phyloP scores from a whole-genome alignment of 176 grass and related monocot genomes.

The Paspalum notatum region DNA sequence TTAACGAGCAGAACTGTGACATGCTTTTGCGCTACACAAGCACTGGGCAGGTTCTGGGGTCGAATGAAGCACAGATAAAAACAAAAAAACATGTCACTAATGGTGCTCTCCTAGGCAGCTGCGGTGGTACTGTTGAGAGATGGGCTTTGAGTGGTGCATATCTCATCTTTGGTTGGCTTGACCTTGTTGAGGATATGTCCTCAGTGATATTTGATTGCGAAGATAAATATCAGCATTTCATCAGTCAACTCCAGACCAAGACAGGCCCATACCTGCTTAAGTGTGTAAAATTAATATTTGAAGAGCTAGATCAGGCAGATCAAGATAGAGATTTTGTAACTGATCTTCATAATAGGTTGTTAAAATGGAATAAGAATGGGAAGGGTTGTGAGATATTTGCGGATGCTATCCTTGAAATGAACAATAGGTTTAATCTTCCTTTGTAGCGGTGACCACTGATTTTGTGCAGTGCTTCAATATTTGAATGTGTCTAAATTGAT shows the following conservation, averaged over 20 bases:
- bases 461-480: slow-evolving; percentile 4
- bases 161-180: slow-evolving; percentile 68
- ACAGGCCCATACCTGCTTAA: slow-evolving; percentile 55
- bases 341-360: slow-evolving; percentile 70
- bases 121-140: slow-evolving; percentile 39
- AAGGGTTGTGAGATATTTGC: slow-evolving; percentile 61
- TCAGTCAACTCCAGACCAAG: slow-evolving; percentile 66
- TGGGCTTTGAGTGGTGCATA: slow-evolving; percentile 56
- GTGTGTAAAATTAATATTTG: slow-evolving; percentile 57
- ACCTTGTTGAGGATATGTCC: slow-evolving; percentile 68
- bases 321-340: slow-evolving; percentile 42
- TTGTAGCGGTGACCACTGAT: slow-evolving; percentile 6
- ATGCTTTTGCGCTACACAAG: slow-evolving; percentile 65
- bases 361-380: slow-evolving; percentile 58
- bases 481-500: background rate
- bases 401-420: slow-evolving; percentile 52
- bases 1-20: slow-evolving; percentile 54
- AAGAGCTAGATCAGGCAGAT: slow-evolving; percentile 29
- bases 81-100: slow-evolving; percentile 15
- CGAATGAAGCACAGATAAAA: slow-evolving; percentile 43
- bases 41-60: slow-evolving; percentile 51
- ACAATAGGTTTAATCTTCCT: slow-evolving; percentile 18
- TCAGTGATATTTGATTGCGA: slow-evolving; percentile 62
- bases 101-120: slow-evolving; percentile 27
- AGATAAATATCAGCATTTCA: slow-evolving; percentile 49